These are phyloP conservation scores for Cercophora samala DNA, from an alignment of 495 filamentous ascomycete species.

Conservation along the genomic window DNA sequence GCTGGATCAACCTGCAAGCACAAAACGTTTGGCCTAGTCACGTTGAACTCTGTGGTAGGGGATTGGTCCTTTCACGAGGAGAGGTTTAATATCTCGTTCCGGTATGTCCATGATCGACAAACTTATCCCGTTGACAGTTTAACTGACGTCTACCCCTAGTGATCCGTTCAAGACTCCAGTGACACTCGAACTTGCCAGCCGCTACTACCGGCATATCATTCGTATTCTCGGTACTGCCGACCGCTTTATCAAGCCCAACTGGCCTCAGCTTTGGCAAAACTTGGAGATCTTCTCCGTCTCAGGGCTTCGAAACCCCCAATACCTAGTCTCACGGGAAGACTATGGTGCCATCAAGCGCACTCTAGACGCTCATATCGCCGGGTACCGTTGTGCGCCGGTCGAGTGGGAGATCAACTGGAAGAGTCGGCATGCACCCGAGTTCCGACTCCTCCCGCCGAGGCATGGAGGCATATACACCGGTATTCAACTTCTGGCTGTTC, in stretches of 20 bases:
- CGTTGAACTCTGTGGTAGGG: slow-evolving; percentile 51
- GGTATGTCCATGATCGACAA: slow-evolving; percentile 25
- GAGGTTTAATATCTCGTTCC: slow-evolving; percentile 79
- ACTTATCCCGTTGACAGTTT: too few relatives aligned
- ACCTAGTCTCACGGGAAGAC: slow-evolving; percentile 63
- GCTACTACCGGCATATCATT: slow-evolving; percentile 72
- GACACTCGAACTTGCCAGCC: slow-evolving; percentile 73
- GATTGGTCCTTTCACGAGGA: slow-evolving; percentile 62
- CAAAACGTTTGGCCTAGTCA: slow-evolving; percentile 66
- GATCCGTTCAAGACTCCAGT: slow-evolving; percentile 61
- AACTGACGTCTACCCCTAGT: neutral
- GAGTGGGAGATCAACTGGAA: slow-evolving; percentile 77
- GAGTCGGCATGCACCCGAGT: slow-evolving; percentile 76
- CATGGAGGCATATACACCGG: slow-evolving; percentile 60
- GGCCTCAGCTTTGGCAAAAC: slow-evolving; percentile 68
- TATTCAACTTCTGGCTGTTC: slow-evolving; percentile 76
- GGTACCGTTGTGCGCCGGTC: slow-evolving; percentile 67
- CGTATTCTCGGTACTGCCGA: slow-evolving; percentile 68
- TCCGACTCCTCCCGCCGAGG: slow-evolving; percentile 70
- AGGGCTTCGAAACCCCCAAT: slow-evolving; percentile 53
- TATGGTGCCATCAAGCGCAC: slow-evolving; percentile 78
- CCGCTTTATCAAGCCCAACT: slow-evolving; percentile 77
- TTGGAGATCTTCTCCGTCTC: slow-evolving; percentile 62
- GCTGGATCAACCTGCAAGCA: slow-evolving; percentile 41
- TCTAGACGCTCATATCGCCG: slow-evolving; percentile 79